Conservation (phyloP, 2,329 filamentous ascomycete species). For the Chrysoporthe cubensis region DNA sequence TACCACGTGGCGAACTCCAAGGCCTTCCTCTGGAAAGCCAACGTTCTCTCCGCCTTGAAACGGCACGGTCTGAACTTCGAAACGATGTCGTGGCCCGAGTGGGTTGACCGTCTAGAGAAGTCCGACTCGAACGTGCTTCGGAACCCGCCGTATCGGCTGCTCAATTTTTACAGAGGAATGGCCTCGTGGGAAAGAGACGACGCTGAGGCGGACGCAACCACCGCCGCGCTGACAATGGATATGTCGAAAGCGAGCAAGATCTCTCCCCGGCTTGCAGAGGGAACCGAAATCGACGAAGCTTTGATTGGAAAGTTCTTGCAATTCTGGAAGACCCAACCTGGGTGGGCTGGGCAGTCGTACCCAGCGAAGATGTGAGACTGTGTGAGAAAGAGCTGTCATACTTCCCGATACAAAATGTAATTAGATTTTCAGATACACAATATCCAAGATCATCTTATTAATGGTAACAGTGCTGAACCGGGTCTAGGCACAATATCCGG, state of each 20-base stretch:
- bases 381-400: neutral
- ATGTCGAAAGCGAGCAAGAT: neutral
- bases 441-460: neutral
- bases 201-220: neutral
- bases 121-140: conserved; percentile 5
- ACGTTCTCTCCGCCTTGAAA: neutral
- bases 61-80: neutral
- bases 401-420: neutral
- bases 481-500: neutral
- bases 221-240: neutral
- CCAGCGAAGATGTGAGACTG: neutral
- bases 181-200: neutral
- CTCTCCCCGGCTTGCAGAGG: neutral
- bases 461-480: neutral
- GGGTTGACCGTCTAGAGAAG: neutral
- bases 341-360: conserved; percentile 6
- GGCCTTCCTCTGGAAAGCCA: neutral
- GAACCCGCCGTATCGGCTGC: conserved; percentile 5
- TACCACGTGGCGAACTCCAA: conserved; percentile 1
- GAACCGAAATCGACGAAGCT: neutral
- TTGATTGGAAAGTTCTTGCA: conserved; percentile 3
- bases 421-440: neutral
- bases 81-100: neutral
- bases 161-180: neutral
- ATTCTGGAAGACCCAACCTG: neutral